Conservation (phyloP, 441 rosid species). For the Eutrema salsugineum region DNA sequence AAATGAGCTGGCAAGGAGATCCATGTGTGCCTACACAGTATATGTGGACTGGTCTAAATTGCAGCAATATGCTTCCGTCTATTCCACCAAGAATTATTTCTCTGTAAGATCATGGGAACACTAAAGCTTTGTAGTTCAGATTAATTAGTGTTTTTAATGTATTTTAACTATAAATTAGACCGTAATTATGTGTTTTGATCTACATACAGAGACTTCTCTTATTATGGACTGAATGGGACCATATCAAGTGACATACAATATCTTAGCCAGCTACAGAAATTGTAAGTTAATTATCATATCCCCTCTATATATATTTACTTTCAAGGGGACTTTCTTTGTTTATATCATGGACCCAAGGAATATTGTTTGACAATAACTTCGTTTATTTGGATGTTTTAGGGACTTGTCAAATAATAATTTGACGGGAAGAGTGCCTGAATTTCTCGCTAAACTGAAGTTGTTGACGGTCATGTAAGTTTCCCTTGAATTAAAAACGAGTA, state of each 20-base stretch:
- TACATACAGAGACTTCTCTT: not conserved
- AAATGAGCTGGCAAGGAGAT: not conserved
- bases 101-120: not conserved
- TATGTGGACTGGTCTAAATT: conserved; percentile 1
- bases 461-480: not conserved
- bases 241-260: not conserved
- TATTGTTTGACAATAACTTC: no score
- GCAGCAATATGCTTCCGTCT: not conserved
- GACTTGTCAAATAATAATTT: not conserved
- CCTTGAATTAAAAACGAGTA: no score
- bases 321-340: no score
- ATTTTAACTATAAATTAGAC: no score
- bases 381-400: not conserved
- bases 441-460: not conserved
- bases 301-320: not conserved
- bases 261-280: not conserved
- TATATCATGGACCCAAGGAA: no score
- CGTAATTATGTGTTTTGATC: not conserved
- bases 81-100: not conserved
- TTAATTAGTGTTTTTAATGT: not conserved
- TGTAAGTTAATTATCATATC: not conserved
- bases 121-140: not conserved
- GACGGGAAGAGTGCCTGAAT: not conserved
- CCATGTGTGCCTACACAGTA: not conserved
- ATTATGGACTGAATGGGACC: not conserved